Evolutionary conservation across 192 early-diverging fungal genomes (phyloP), one percentile per base, ranked within the genome.

Genomic region (Gonapodya prolifera): DNA sequence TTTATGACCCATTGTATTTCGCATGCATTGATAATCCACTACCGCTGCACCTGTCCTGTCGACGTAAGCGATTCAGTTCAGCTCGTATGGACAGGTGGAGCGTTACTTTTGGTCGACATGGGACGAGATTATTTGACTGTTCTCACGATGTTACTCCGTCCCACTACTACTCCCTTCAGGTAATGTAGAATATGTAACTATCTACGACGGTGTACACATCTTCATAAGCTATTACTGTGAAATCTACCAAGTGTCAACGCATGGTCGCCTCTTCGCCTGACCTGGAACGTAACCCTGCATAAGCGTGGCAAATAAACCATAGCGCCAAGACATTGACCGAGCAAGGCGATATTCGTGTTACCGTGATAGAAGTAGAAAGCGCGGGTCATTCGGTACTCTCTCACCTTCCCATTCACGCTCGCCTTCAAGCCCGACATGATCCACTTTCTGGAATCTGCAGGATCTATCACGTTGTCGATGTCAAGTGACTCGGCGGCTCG

Each of bases 401-500:
- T 61, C 45, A 61, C 45, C 23, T 61, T 61, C 8, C 45, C 45
- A 23, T 23, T 23, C 45, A 61, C 45, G 45, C 45, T 61, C 8
- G 45, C 45, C 61, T 79, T 70, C 78, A 78, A 75, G 17, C 80
- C 80, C 18, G 30, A 16, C 30, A 78, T 31, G n/a, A 81, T 34
- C 80, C 80, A 81, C 80, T 77, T 76, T 35, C 80, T 79, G 36
- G 80, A 82, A n/a, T 81, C 80, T 2, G 71, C 80, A 23, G 80
- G 80, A 35, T 81, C 80, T 34, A 81, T 81, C 74, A 81, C 80
- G 34, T 75, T 69, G 81, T 81, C 80, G 81, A 81, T 80, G 30
- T 81, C 80, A 8, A 75, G 34, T 32, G 30, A 81, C 75, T 29
- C 69, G 16, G 71, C 71, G 31, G 71, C 71, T 18, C 31, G 16